Conservation (phyloP, 1,284 basidiomycete species). For the Neonothopanus nambi region DNA sequence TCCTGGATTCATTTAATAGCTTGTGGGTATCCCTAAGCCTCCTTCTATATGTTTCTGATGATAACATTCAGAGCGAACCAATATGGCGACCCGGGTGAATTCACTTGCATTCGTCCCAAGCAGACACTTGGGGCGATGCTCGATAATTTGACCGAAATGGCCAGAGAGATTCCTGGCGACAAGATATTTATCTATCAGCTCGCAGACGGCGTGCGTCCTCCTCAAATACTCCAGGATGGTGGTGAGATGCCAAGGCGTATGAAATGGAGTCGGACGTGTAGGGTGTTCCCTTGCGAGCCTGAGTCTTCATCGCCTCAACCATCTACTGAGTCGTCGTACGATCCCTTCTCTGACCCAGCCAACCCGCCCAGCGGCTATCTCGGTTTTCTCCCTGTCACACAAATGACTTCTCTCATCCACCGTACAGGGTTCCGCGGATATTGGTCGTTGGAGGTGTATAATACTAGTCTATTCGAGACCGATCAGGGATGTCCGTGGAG, state of each 20-base stretch:
- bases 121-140: constrained; percentile 17
- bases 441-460: constrained; percentile 29
- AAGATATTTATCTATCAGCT: constrained; percentile 28
- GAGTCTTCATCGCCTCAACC: constrained; percentile 1
- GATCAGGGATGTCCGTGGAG: constrained; percentile 22
- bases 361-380: constrained; percentile 11
- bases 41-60: neutral
- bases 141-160: constrained; percentile 21
- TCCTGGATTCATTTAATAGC: constrained; percentile 27
- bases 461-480: constrained; percentile 20
- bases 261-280: constrained; percentile 24
- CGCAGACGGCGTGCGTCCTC: constrained; percentile 22
- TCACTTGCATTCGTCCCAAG: constrained; percentile 16
- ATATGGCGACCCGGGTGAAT: constrained; percentile 24
- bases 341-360: neutral
- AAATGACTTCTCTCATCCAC: constrained; percentile 21
- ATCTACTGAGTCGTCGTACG: constrained; percentile 6
- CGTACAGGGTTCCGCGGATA: constrained; percentile 24
- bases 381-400: constrained; percentile 23
- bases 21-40: constrained; percentile 11
- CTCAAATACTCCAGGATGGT: constrained; percentile 12
- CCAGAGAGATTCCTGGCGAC: constrained; percentile 20
- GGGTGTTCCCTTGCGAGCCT: constrained; percentile 25
- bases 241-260: constrained; percentile 22
- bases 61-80: constrained; percentile 21